Evolutionary conservation across 805 yeast species (phyloP).

Genomic region (Suhomyces kilbournensis): DNA sequence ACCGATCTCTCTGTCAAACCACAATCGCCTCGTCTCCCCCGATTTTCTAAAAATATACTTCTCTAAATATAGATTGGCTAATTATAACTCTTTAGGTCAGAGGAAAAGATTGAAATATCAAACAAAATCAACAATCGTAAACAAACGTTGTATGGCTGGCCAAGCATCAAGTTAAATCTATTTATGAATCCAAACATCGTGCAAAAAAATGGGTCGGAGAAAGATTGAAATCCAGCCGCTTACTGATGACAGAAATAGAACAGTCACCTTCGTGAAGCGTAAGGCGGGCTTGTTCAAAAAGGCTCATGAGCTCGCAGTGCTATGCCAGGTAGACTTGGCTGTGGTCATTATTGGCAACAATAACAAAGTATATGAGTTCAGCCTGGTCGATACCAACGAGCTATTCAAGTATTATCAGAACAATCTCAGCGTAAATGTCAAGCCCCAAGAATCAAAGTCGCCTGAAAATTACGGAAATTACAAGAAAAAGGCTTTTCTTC

Average conservation of each 20-base stretch:
- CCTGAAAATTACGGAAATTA: slow-evolving; percentile 69
- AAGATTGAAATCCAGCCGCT: slow-evolving; percentile 92
- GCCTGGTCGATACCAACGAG: slow-evolving; percentile 59
- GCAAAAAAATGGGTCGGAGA: slow-evolving; percentile 81
- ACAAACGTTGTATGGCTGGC: not conserved
- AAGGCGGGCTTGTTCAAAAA: slow-evolving; percentile 91
- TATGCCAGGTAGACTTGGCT: slow-evolving; percentile 91
- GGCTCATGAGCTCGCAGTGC: slow-evolving; percentile 80
- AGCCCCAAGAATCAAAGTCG: slow-evolving; percentile 56
- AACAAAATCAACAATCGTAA: not conserved
- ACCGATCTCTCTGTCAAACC: not conserved
- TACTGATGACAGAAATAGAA: slow-evolving; percentile 80
- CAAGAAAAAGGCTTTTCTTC: slow-evolving; percentile 33
- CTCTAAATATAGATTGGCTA: slow-evolving; percentile 1
- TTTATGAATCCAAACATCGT: not conserved
- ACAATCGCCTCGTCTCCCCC: not conserved
- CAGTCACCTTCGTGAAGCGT: slow-evolving; percentile 87
- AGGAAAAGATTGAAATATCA: not conserved
- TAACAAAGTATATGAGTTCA: slow-evolving; percentile 80
- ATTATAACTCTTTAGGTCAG: not conserved
- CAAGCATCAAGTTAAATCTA: not conserved
- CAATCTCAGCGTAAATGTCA: slow-evolving; percentile 5
- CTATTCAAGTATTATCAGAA: slow-evolving; percentile 17
- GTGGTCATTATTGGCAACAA: slow-evolving; percentile 83
- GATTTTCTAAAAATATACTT: not conserved